These are phyloP conservation scores for Aegilops longissima DNA, from an alignment of 176 grass and related monocot species.

Conservation along the genomic window DNA sequence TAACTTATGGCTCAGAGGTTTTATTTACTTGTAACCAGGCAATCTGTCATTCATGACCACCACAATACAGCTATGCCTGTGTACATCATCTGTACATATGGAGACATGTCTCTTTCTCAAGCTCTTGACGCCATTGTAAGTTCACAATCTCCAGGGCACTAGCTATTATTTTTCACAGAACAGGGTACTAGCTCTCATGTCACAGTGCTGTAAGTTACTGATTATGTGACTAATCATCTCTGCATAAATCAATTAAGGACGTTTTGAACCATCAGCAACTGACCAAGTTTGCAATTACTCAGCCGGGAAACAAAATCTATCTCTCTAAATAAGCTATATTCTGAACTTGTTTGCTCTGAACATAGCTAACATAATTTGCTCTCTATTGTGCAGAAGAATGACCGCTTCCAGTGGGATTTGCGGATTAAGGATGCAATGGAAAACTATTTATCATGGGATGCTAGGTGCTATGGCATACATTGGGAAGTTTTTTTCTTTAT, in stretches of 20 bases:
- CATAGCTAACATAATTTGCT: not conserved
- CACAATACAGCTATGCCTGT: conserved; percentile 22
- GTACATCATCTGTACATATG: conserved; percentile 56
- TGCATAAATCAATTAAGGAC: not conserved
- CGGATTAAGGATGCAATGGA: conserved; percentile 46
- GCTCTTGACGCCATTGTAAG: conserved; percentile 50
- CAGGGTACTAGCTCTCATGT: not conserved
- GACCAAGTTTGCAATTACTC: not conserved
- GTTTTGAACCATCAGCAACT: too few species aligned
- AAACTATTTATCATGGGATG: conserved; percentile 45
- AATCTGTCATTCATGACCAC: conserved; percentile 21
- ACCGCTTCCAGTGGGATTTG: conserved; percentile 18
- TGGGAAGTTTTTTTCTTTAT: conserved; percentile 28
- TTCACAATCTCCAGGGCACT: not conserved
- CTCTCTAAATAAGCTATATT: not conserved
- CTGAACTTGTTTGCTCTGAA: too few species aligned
- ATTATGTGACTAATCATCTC: not conserved
- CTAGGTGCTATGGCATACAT: conserved; percentile 50
- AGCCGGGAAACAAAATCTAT: too few species aligned
- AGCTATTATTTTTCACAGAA: not conserved
- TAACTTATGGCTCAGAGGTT: not conserved
- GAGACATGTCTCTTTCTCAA: conserved; percentile 52
- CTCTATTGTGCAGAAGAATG: conserved; percentile 44
- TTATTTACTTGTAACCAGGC: conserved; percentile 32
- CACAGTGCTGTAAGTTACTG: not conserved